Base-by-base conservation (phyloP, 1,284 basidiomycete species). In the Apiotrichum porosum region DNA sequence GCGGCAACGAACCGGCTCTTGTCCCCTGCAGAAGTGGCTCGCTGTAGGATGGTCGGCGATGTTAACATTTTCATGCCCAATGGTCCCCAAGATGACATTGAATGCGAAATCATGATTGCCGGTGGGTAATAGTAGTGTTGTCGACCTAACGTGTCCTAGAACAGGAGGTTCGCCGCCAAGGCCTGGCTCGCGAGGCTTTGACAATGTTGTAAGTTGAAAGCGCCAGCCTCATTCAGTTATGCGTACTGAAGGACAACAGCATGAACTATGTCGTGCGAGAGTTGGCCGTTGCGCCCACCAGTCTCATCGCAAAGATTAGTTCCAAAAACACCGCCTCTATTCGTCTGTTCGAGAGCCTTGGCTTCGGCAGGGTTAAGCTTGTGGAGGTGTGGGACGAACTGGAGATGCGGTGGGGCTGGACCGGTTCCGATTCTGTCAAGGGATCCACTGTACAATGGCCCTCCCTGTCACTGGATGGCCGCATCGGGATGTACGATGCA, bases 101-200 rank as follows among this genome's bases (percentile, higher is more conserved):
- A 92, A 61, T 75, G 79, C 48, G 80, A 82, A 65, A 82, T 93
- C 54, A 94, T 93, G 90, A 85, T 94, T 58, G 86, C 87, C 43
- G 81, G 84, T 81, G 52, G 47, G 77, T 54, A 5, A 6, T 6
- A 12, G 1, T n/a, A n/a, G n/a, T n/a, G n/a, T n/a, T n/a, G n/a
- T n/a, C n/a, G n/a, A n/a, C n/a, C n/a, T n/a, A n/a, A n/a, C n/a
- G n/a, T n/a, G n/a, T n/a, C 5, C 2, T 15, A 55, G 49, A 51
- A 10, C 15, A 24, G 1, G 44, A 17, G 9, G 49, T 33, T 19
- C 46, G 53, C 5, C 38, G 53, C 1, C 34, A 41, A 12, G 53
- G 53, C 0, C 70, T 82, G 34, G 87, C 86, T 0, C 52, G 73
- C 1, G 80, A 84, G 58, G 82, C 86, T 0, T 71, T 89, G 35